A percentile compares a stretch with the other conserved stretches of the same genome.
Evolutionary conservation across 2,329 filamentous ascomycete species (phyloP).

Genomic region (Arthrobotrys pseudoclavata): DNA sequence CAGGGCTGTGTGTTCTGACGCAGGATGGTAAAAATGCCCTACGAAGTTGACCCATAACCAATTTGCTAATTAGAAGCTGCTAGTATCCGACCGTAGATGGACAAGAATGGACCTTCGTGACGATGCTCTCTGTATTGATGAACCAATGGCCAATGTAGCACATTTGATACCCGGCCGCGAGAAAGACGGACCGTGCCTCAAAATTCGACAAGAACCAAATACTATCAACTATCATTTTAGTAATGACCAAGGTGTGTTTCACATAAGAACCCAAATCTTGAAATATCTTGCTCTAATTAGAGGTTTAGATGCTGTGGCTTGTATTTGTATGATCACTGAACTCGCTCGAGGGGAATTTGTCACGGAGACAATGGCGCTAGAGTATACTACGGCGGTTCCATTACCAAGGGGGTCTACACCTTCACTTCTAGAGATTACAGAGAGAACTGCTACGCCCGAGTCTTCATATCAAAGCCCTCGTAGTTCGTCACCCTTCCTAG

Average conservation of each 20-base stretch:
- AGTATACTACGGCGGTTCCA: conserved; percentile 36
- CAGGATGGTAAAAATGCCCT: conserved; percentile 38
- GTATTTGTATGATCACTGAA: conserved; percentile 55
- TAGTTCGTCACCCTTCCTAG: conserved; percentile 30
- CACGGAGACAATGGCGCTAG: conserved; percentile 54
- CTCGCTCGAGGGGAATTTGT: conserved; percentile 47
- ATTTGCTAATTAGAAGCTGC: background rate
- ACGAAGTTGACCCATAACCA: background rate
- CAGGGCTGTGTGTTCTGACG: conserved; percentile 46
- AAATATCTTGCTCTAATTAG: too few species aligned
- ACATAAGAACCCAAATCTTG: background rate
- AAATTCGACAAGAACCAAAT: conserved; percentile 55
- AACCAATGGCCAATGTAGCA: conserved; percentile 53
- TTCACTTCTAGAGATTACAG: conserved; percentile 26
- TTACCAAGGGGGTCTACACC: conserved; percentile 30
- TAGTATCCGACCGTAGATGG: conserved; percentile 46
- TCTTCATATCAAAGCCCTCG: conserved; percentile 33
- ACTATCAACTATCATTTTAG: conserved; percentile 51
- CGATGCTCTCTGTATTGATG: conserved; percentile 45
- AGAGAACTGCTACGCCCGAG: conserved; percentile 17
- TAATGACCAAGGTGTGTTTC: conserved; percentile 42
- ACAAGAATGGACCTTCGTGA: conserved; percentile 50
- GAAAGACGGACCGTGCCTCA: conserved; percentile 49
- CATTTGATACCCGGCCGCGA: conserved; percentile 35
- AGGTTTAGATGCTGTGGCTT: conserved; percentile 48